phyloP scores from a whole-genome alignment of 108 stramenopile species.

The Cyclostephanos tholiformis region DNA sequence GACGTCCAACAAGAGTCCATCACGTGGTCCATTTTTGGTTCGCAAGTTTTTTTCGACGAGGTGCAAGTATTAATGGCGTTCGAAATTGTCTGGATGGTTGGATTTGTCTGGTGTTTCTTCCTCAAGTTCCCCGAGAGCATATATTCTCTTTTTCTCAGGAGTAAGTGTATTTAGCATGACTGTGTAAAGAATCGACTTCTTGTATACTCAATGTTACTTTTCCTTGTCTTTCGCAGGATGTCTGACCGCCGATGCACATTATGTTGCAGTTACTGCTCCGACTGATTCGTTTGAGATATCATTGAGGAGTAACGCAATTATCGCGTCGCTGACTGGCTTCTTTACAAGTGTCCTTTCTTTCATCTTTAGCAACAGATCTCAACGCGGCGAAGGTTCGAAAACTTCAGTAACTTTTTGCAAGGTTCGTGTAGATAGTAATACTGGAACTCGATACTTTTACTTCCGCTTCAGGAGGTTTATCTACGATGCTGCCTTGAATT shows the following conservation, averaged over 20 bases:
- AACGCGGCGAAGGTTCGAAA: conserved; percentile 9
- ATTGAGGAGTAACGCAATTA: conserved; percentile 26
- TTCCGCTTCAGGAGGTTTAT: conserved; percentile 54
- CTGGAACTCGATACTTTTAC: conserved; percentile 48
- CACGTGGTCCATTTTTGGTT: conserved; percentile 23
- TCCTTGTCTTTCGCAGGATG: conserved; percentile 24
- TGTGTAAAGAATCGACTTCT: background rate
- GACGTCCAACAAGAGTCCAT: conserved; percentile 49
- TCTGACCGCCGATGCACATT: conserved; percentile 41
- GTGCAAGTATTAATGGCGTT: conserved; percentile 59
- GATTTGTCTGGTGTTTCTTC: conserved; percentile 52
- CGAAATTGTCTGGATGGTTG: conserved; percentile 57
- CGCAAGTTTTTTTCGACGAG: conserved; percentile 50
- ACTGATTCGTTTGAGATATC: conserved; percentile 11
- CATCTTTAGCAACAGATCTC: conserved; percentile 31
- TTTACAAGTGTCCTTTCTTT: conserved; percentile 19
- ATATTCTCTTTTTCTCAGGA: too few species aligned
- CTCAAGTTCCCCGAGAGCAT: too few species aligned
- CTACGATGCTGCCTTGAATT: conserved; percentile 17
- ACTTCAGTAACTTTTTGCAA: conserved; percentile 33
- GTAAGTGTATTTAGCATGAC: too few species aligned
- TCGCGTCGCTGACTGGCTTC: background rate
- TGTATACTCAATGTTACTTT: background rate
- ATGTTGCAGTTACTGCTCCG: conserved; percentile 57
- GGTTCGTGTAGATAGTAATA: conserved; percentile 28